Base-by-base conservation (phyloP, 2,329 filamentous ascomycete genomes). In the Ampelomyces quisqualis region DNA sequence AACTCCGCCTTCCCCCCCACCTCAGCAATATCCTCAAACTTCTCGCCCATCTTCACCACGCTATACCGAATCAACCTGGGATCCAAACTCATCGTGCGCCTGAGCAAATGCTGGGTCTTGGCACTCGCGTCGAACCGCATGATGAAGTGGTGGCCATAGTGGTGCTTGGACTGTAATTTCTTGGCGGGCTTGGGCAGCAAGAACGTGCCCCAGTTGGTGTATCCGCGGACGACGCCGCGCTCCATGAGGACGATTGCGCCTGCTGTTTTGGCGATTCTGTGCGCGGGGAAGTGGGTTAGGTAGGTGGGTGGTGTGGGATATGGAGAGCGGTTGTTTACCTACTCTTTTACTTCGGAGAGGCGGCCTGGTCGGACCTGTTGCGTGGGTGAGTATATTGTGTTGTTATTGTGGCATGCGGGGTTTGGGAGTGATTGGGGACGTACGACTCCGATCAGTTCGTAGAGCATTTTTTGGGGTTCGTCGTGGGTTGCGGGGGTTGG, bases 361-460 rank as follows among this genome's bases (percentile, higher is more conserved):
- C 82, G 91, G 77, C 88, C 88, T 57, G 90, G 88, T 65, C 93
- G 91, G 75, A 95, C 90, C 93, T 97, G 66, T 17, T 20, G 19
- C n/a, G n/a, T n/a, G n/a, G n/a, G n/a, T n/a, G n/a, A n/a, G n/a
- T 14, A 28, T 14, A 28, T 14, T 14, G n/a, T 14, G 15, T 28
- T 10, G 15, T 11, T 14, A 28, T 28, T 28, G 7, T 37, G 40
- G 49, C 39, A 54, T 4, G 7, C 32, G 34, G 22, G 31, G 24
- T 21, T 10, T 13, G 26, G 23, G 17, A 35, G 15, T 9, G 0
- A 13, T 11, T 18, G 20, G 26, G 13, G 10, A 75, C 85, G 63
- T 75, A 96, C 93, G 73, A 96, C 85, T 70, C 88, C 93, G 71
- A 98, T 93, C 65, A 97, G 77, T 76, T 98, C 93, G 78, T 98